phyloP scores from a whole-genome alignment of 305 asterid genomes.

The Plantago coronopus region DNA sequence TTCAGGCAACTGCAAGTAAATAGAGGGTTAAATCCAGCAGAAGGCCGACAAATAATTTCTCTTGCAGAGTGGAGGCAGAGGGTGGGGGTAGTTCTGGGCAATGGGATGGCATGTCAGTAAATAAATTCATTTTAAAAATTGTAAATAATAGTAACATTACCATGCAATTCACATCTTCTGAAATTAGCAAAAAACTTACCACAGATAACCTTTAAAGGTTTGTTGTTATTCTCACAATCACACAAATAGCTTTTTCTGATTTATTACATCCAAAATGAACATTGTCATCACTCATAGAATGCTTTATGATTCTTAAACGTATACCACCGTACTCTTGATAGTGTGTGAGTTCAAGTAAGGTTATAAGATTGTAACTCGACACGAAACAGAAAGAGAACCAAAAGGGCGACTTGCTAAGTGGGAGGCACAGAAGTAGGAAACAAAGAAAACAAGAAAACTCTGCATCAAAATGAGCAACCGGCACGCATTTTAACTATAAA shows the following conservation, averaged over 20 bases:
- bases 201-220: not conserved
- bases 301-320: conserved; percentile 6
- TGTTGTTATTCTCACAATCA: conserved; percentile 9
- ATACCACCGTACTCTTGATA: conserved; percentile 10
- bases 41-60: not conserved
- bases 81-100: too few relatives aligned
- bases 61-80: too few relatives aligned
- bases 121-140: too few relatives aligned
- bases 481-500: too few relatives aligned
- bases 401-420: not conserved
- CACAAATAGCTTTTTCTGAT: not conserved
- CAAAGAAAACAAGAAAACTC: not conserved
- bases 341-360: not conserved
- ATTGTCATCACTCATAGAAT: not conserved
- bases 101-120: too few relatives aligned
- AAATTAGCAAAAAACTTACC: too few relatives aligned
- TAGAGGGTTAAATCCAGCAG: conserved; percentile 8
- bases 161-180: too few relatives aligned
- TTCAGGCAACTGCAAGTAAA: conserved; percentile 76
- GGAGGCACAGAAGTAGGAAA: conserved; percentile 4
- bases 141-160: too few relatives aligned
- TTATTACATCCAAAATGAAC: conserved; percentile 10
- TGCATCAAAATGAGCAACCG: not conserved
- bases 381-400: not conserved
- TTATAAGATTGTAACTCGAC: conserved; percentile 1